Evolutionary conservation across 2,329 filamentous ascomycete genomes (phyloP).

Genomic region (Cladosporium colombiae): DNA sequence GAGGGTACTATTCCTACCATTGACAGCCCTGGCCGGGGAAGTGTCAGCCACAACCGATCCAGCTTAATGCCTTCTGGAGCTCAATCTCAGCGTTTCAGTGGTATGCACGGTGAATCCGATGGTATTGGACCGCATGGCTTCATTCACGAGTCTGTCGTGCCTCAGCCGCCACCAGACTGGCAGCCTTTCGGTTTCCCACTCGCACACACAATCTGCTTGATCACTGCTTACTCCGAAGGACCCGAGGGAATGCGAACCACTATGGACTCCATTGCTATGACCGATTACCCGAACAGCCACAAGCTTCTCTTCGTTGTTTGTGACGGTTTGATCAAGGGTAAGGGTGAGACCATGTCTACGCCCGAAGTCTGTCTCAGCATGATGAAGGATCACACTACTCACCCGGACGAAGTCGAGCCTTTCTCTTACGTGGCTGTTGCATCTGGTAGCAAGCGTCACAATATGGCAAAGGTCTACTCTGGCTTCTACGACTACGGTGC

Average conservation of each 20-base stretch:
- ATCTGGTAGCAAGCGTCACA: slow-evolving; percentile 94
- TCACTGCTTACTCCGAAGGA: slow-evolving; percentile 96
- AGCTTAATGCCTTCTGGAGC: slow-evolving; percentile 30
- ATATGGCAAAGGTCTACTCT: slow-evolving; percentile 98
- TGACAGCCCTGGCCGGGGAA: slow-evolving; percentile 35
- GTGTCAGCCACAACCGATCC: slow-evolving; percentile 14
- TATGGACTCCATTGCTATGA: slow-evolving; percentile 92
- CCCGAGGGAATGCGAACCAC: slow-evolving; percentile 90
- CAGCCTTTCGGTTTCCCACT: slow-evolving; percentile 95
- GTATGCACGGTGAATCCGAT: slow-evolving; percentile 58
- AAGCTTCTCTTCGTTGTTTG: slow-evolving; percentile 96
- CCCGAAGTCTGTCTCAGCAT: slow-evolving; percentile 88
- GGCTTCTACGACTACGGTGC: slow-evolving; percentile 97
- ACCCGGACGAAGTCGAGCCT: slow-evolving; percentile 77
- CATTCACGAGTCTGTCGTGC: slow-evolving; percentile 92
- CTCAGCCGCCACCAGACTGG: slow-evolving; percentile 94
- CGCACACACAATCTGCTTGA: slow-evolving; percentile 88
- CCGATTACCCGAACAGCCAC: slow-evolving; percentile 98
- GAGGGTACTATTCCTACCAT: slow-evolving; percentile 55
- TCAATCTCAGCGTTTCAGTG: slow-evolving; percentile 52
- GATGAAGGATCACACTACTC: slow-evolving; percentile 87
- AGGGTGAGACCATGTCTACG: slow-evolving; percentile 82
- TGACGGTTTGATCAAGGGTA: slow-evolving; percentile 95
- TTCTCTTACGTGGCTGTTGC: slow-evolving; percentile 97
- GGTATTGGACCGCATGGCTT: slow-evolving; percentile 86